Evolutionary conservation across 257 asterid genomes (phyloP), one percentile per base, ranked within the genome.

Genomic region (Rhazya stricta): DNA sequence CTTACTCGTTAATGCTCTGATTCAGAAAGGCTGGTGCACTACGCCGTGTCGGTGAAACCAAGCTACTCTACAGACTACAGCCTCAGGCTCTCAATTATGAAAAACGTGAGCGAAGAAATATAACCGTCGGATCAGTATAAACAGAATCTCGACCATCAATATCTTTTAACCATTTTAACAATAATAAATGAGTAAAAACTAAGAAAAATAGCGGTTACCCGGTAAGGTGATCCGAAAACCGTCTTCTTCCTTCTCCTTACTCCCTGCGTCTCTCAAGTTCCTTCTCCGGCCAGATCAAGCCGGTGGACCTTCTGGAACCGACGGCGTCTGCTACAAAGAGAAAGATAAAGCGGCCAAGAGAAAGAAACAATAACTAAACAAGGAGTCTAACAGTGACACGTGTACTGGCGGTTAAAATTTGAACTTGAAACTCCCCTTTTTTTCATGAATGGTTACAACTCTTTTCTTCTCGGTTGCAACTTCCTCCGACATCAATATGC

Each of bases 361-460:
- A n/a, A n/a, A 58, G 32, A 58, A 58, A 58, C 13, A 4, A 58
- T 23, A 15, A 1, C 48, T 39, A 48, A 72, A 72, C 41, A 6
- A 10, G 58, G 7, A 42, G 30, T 65, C 29, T 48, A 25, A 11
- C 6, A 48, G 23, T 42, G 75, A 25, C 83, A 71, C 73, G 76
- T 73, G 74, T 15, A 16, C n/a, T 50, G 85, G 89, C 87, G 86
- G 86, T 86, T 78, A 83, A 83, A 53, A 69, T 83, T 82, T 84
- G 86, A 86, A 86, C 74, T 77, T 46, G 50, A 81, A 62, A 75
- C 18, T 45, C 21, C 50, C 51, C 73, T 10, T 3, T 57, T 3
- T 23, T 78, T 66, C 65, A 39, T 37, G 45, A 82, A 84, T 81
- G 81, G 89, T 87, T 81, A 63, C 89, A 77, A 67, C 79, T 69